These are phyloP conservation scores for Leishmania mexicana DNA, from an alignment of 208 protist genomes.

Conservation along the genomic window DNA sequence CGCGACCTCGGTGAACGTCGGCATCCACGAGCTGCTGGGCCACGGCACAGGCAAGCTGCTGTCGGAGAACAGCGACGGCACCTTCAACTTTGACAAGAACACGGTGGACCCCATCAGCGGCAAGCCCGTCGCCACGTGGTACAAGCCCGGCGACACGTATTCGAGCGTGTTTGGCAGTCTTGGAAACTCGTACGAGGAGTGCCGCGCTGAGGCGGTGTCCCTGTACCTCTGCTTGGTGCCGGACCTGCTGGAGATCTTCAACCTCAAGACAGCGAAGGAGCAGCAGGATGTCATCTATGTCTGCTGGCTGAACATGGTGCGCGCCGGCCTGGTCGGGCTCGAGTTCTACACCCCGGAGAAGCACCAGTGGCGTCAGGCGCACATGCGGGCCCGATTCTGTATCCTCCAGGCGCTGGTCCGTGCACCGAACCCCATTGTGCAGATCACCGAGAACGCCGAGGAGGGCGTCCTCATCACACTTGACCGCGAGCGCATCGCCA, in stretches of 20 bases:
- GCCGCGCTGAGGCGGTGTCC: slow-evolving; percentile 87
- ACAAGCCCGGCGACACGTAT: slow-evolving; percentile 91
- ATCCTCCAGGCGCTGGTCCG: slow-evolving; percentile 83
- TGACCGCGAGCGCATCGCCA: slow-evolving; percentile 78
- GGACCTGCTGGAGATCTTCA: slow-evolving; percentile 74
- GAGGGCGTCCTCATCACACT: slow-evolving; percentile 71
- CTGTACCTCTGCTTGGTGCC: slow-evolving; percentile 81
- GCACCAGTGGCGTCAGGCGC: slow-evolving; percentile 88
- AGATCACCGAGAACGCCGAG: slow-evolving; percentile 46
- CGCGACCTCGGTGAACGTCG: slow-evolving; percentile 93
- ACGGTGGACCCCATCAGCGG: slow-evolving; percentile 76
- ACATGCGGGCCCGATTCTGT: slow-evolving; percentile 92
- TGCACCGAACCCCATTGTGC: slow-evolving; percentile 56
- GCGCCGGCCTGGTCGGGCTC: slow-evolving; percentile 85
- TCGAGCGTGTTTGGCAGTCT: slow-evolving; percentile 77
- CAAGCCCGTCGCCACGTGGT: slow-evolving; percentile 71
- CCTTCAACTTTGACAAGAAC: slow-evolving; percentile 77
- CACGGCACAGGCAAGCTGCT: slow-evolving; percentile 93
- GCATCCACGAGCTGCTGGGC: slow-evolving; percentile 93
- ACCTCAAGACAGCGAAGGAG: slow-evolving; percentile 37
- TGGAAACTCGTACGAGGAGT: slow-evolving; percentile 88
- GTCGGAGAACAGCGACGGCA: slow-evolving; percentile 53
- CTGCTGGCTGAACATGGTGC: slow-evolving; percentile 94
- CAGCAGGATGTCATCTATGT: slow-evolving; percentile 64
- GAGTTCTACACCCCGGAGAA: slow-evolving; percentile 92